Conservation (phyloP, 176 grass and related monocot genomes). For the Puya raimondii region DNA sequence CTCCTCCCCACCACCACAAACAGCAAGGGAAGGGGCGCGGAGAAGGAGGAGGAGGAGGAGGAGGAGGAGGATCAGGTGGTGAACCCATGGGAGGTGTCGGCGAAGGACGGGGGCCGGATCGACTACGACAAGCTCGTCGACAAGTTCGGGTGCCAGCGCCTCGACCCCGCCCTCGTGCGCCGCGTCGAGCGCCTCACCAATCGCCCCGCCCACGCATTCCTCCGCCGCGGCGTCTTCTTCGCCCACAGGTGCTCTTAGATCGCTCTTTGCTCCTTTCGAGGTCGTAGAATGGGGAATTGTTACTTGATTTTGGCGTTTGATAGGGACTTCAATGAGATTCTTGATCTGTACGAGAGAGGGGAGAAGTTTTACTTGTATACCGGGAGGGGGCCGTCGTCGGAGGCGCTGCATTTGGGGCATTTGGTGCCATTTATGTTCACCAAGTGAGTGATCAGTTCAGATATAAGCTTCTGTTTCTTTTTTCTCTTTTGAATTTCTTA, state of each 20-base stretch:
- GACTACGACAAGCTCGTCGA: constrained; percentile 98
- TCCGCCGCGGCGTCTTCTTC: constrained; percentile 86
- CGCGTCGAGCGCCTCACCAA: constrained; percentile 51
- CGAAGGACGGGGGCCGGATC: constrained; percentile 55
- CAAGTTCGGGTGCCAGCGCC: constrained; percentile 80
- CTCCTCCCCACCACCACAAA: too few relatives aligned
- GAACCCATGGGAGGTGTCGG: constrained; percentile 92
- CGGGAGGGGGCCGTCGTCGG: constrained; percentile 82
- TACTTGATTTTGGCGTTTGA: neutral
- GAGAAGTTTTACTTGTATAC: constrained; percentile 91
- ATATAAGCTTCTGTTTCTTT: too few relatives aligned
- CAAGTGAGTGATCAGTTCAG: constrained; percentile 37
- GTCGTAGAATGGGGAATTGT: neutral
- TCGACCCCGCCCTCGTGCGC: constrained; percentile 40
- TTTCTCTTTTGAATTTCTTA: neutral
- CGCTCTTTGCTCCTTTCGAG: neutral
- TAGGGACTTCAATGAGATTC: constrained; percentile 72
- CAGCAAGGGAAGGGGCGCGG: too few relatives aligned
- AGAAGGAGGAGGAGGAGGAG: too few relatives aligned
- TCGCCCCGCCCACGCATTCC: constrained; percentile 52
- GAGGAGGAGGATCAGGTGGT: constrained; percentile 63
- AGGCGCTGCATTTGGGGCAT: constrained; percentile 79
- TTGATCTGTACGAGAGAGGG: constrained; percentile 63
- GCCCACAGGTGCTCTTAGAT: constrained; percentile 48
- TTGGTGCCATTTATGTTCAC: constrained; percentile 99